phyloP scores from a whole-genome alignment of 2,329 filamentous ascomycete species.

The Tolypocladium tundrense region DNA sequence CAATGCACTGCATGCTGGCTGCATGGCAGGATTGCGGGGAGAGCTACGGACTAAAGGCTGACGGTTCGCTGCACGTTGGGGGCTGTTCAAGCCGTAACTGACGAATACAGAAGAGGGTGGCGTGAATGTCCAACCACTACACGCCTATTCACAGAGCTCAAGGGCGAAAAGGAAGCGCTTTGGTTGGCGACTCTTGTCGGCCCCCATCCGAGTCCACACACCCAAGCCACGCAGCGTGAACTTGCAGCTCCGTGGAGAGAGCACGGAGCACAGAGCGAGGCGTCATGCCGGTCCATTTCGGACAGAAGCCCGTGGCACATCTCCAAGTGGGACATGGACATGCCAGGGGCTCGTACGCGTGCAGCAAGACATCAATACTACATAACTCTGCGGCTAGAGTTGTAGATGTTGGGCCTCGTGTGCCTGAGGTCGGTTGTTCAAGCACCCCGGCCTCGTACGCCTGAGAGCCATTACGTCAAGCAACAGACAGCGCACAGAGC shows the following conservation, averaged over 20 bases:
- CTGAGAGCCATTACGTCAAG: not conserved
- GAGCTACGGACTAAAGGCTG: not conserved
- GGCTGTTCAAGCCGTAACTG: too few species aligned
- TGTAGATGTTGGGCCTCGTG: not conserved
- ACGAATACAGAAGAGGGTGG: too few species aligned
- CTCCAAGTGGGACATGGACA: not conserved
- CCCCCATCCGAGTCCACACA: not conserved
- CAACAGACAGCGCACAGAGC: not conserved
- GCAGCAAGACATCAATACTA: not conserved
- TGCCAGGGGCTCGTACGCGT: not conserved
- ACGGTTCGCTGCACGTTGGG: not conserved
- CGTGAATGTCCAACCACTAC: too few species aligned
- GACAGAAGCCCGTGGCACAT: too few species aligned
- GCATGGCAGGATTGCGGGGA: not conserved
- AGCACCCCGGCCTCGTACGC: not conserved
- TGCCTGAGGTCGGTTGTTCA: not conserved
- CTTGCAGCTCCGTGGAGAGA: not conserved
- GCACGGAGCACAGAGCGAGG: too few species aligned
- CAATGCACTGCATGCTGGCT: not conserved
- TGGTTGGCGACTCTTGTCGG: too few species aligned
- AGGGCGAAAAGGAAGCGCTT: too few species aligned
- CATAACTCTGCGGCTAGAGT: too few species aligned
- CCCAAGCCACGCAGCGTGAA: too few species aligned
- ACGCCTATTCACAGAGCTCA: too few species aligned
- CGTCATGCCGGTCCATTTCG: too few species aligned